Base-by-base conservation (phyloP, 2,329 filamentous ascomycete species). In the Sporothrix humicola region DNA sequence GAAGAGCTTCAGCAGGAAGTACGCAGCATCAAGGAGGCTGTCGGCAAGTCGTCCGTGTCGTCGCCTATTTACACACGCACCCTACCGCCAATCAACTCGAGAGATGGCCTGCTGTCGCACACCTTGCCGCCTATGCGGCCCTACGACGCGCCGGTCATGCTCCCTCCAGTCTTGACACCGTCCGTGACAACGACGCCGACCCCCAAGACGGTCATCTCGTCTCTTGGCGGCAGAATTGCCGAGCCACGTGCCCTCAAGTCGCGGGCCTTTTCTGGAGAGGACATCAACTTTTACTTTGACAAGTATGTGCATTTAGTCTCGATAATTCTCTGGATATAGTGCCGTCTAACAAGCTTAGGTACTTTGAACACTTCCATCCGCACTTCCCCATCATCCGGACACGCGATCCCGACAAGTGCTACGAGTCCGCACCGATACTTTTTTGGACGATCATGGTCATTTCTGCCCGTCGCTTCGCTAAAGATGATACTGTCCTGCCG, bases 391-490 rank as follows among this genome's bases (percentile, higher is more conserved):
- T 89, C 13, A 78, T 89, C 13, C 82, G 85, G 20, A 81, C 81
- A 7, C 82, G 81, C 23, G 84, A 87, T 73, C 86, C 87, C 5
- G 85, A 89, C 73, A 81, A 83, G 71, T 84, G 84, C 75, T 88
- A 87, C 75, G 82, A 85, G 10, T 78, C 84, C 1, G 83, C 83
- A 2, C 82, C 83, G 1, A 81, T 86, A 9, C 82, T 89, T 7
- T 89, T 89, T 77, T 89, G 87, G 87, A 81, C 84, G n/a, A 82
- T 89, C 72, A 81, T 89, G 58, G 84, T 83, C 74, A 83, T 87
- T 20, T 81, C 85, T 8, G 84, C 83, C 37, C 85, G 87, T 2
- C 84, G 86, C 0, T 87, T 87, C 75, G 81, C 85, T 3, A 83
- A 82, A 54, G 83, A 83, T 58, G 77, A 81, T 1, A 80, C 80